Percentiles rank a stretch among this genome's conserved stretches.
Evolutionary conservation across 2,329 filamentous ascomycete species (phyloP).

Genomic region (Pseudogymnoascus sp.): DNA sequence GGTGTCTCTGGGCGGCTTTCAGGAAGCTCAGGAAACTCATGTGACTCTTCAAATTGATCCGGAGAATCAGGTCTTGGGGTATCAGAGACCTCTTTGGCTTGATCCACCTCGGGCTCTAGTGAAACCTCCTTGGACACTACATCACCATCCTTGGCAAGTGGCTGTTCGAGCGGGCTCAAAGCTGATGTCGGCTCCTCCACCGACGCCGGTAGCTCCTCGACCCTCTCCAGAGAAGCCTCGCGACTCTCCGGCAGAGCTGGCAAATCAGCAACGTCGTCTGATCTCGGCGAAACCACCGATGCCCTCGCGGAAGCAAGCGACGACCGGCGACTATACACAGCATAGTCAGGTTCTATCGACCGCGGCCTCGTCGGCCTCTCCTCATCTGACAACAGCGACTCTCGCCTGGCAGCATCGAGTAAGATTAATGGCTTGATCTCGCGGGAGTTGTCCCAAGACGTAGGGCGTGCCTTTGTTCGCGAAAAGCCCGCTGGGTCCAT

Average conservation of each 20-base stretch:
- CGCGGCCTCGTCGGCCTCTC: slow-evolving; percentile 21
- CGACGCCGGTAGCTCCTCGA: slow-evolving; percentile 14
- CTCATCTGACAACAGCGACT: slow-evolving; percentile 16
- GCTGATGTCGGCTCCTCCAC: neutral
- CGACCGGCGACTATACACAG: neutral
- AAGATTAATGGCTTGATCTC: slow-evolving; percentile 64
- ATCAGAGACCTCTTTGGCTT: neutral
- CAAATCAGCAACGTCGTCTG: neutral
- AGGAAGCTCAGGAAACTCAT: slow-evolving; percentile 4
- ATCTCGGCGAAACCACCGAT: neutral
- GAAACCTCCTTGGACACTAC: neutral
- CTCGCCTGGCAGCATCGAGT: neutral
- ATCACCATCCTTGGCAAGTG: neutral
- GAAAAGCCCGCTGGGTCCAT: neutral
- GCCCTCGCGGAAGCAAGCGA: neutral
- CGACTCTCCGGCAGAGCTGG: slow-evolving; percentile 43
- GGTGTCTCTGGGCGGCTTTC: neutral
- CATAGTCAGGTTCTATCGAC: neutral
- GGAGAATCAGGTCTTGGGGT: neutral
- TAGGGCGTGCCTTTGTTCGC: slow-evolving; percentile 35
- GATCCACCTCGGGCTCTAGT: neutral
- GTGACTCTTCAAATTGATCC: neutral
- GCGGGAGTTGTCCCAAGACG: slow-evolving; percentile 53
- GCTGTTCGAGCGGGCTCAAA: neutral
- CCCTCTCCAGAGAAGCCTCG: slow-evolving; percentile 23